phyloP scores from a whole-genome alignment of 2,329 filamentous ascomycete species.

The Fusarium gaditjirri region DNA sequence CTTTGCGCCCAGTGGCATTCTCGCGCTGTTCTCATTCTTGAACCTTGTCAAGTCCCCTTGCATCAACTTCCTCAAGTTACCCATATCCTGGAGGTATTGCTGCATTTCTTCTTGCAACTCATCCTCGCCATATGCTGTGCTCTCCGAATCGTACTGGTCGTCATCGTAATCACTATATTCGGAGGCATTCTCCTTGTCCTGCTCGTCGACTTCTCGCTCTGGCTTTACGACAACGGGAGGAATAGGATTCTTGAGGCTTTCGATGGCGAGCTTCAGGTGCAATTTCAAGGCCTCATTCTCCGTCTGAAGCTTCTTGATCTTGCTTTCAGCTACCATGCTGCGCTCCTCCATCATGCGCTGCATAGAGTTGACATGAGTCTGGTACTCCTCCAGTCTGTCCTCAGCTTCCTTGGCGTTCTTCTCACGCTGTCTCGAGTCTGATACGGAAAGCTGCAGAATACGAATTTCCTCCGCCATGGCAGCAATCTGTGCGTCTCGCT shows the following conservation, averaged over 20 bases:
- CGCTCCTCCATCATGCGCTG: slow-evolving; percentile 97
- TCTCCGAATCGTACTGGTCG: slow-evolving; percentile 62
- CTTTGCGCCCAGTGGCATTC: slow-evolving; percentile 59
- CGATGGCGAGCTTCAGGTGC: slow-evolving; percentile 87
- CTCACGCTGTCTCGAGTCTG: slow-evolving; percentile 73
- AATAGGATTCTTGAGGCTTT: slow-evolving; percentile 92
- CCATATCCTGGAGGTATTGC: slow-evolving; percentile 83
- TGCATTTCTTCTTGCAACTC: slow-evolving; percentile 88
- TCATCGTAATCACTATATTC: slow-evolving; percentile 69
- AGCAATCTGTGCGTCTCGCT: slow-evolving; percentile 91
- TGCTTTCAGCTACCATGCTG: slow-evolving; percentile 88
- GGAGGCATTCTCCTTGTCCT: slow-evolving; percentile 54
- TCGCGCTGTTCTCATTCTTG: slow-evolving; percentile 69
- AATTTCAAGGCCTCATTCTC: slow-evolving; percentile 90
- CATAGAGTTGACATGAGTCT: slow-evolving; percentile 88
- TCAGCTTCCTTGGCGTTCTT: slow-evolving; percentile 82
- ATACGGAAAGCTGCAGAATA: slow-evolving; percentile 79
- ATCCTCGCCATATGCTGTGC: slow-evolving; percentile 59
- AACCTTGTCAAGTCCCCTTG: slow-evolving; percentile 80
- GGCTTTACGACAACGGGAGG: slow-evolving; percentile 62
- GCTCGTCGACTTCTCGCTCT: slow-evolving; percentile 45
- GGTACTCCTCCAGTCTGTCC: slow-evolving; percentile 92
- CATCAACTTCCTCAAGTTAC: slow-evolving; percentile 71
- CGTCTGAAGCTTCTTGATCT: slow-evolving; percentile 88
- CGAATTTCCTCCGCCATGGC: slow-evolving; percentile 98